Percentiles rank a stretch among this genome's conserved stretches.
Conservation (phyloP, 495 filamentous ascomycete genomes). For the Aspergillus nanangensis region DNA sequence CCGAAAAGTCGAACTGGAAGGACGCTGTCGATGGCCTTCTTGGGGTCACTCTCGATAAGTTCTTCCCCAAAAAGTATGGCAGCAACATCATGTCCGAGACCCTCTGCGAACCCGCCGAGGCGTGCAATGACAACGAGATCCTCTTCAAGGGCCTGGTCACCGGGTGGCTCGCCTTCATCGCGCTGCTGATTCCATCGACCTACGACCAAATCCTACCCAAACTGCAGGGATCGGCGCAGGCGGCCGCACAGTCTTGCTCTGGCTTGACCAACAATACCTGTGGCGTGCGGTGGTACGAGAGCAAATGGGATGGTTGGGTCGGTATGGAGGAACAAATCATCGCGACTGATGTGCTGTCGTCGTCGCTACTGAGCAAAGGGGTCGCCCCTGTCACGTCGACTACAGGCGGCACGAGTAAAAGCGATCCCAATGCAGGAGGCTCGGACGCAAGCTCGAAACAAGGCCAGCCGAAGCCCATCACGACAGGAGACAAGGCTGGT, state of each 20-base stretch:
- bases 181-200: conserved; percentile 61
- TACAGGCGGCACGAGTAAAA: conserved; percentile 47
- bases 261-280: conserved; percentile 63
- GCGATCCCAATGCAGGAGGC: conserved; percentile 33
- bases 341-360: conserved; percentile 50
- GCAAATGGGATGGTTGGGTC: conserved; percentile 55
- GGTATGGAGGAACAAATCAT: conserved; percentile 52
- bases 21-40: conserved; percentile 53
- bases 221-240: conserved; percentile 59
- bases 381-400: conserved; percentile 27
- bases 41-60: conserved; percentile 46
- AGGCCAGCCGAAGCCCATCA: conserved; percentile 31
- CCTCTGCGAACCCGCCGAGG: conserved; percentile 61
- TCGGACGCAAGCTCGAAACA: conserved; percentile 9
- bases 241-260: conserved; percentile 64
- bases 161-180: conserved; percentile 69
- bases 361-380: conserved; percentile 5
- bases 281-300: conserved; percentile 63
- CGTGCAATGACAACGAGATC: conserved; percentile 68
- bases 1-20: conserved; percentile 51
- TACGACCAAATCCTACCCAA: conserved; percentile 58
- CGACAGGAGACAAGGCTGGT: conserved; percentile 51
- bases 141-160: conserved; percentile 78
- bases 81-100: conserved; percentile 60
- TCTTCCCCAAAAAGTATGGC: conserved; percentile 49